These are phyloP conservation scores for Mortierella claussenii DNA, from an alignment of 192 early-diverging fungal genomes.

Conservation along the genomic window DNA sequence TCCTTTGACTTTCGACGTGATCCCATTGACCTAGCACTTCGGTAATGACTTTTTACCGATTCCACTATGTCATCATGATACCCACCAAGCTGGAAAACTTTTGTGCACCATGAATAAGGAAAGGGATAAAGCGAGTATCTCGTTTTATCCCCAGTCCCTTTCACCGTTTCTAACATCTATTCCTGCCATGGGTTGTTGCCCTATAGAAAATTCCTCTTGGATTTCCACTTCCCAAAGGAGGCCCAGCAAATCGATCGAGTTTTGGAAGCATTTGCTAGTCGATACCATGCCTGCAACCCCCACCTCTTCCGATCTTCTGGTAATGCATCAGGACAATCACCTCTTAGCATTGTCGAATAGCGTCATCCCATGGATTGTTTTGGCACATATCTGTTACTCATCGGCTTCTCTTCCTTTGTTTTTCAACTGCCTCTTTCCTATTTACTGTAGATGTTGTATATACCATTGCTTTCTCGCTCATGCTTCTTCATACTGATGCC, in stretches of 20 bases:
- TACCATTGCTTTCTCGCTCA: constrained; percentile 80
- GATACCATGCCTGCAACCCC: constrained; percentile 76
- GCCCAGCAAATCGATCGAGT: constrained; percentile 87
- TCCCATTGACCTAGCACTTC: constrained; percentile 74
- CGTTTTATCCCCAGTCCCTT: constrained; percentile 2
- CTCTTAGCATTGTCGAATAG: no score
- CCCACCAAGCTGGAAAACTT: no score
- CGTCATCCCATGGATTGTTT: no score
- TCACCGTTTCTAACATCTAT: background rate
- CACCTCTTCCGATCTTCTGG: constrained; percentile 66
- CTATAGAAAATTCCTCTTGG: constrained; percentile 76
- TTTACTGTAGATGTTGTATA: constrained; percentile 71
- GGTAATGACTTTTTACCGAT: constrained; percentile 36
- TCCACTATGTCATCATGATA: background rate
- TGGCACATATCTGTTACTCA: background rate
- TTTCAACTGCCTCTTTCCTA: background rate
- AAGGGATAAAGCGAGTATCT: background rate
- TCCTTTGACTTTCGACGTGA: constrained; percentile 70
- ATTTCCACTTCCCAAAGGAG: constrained; percentile 82
- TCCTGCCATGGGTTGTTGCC: background rate
- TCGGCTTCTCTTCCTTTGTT: constrained; percentile 3
- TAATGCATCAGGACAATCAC: constrained; percentile 5
- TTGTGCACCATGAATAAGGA: no score
- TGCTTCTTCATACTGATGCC: constrained; percentile 88
- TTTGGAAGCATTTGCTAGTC: constrained; percentile 76